A percentile compares a stretch with the other conserved stretches of the same genome.
These are phyloP conservation scores for Aureobasidium zeae DNA, from an alignment of 2,329 filamentous ascomycete genomes.

Conservation along the genomic window DNA sequence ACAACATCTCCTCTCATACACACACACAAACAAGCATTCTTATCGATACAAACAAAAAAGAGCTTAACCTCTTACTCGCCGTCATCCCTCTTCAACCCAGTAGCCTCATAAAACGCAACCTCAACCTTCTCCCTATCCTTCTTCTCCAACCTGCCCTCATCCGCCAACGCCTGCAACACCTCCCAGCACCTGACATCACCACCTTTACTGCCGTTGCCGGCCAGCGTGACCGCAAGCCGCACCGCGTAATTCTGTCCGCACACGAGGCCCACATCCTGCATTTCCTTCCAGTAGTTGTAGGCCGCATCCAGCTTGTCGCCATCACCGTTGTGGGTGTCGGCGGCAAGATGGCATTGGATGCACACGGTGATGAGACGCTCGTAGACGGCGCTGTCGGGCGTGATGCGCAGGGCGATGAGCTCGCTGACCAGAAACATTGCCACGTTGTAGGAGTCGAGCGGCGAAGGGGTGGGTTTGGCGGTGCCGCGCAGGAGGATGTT, in stretches of 20 bases:
- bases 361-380: conserved; percentile 53
- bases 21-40: too few species aligned
- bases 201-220: too few species aligned
- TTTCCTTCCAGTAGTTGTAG: conserved; percentile 27
- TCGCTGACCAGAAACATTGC: conserved; percentile 55
- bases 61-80: neutral
- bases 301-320: conserved; percentile 25
- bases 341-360: too few species aligned
- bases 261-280: conserved; percentile 25
- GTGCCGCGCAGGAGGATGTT: conserved; percentile 42
- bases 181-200: conserved; percentile 29
- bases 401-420: conserved; percentile 47
- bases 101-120: neutral
- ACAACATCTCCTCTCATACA: too few species aligned
- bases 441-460: conserved; percentile 38
- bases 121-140: neutral
- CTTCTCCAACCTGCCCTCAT: conserved; percentile 6
- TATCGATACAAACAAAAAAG: too few species aligned
- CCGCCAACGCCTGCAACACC: conserved; percentile 26
- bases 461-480: conserved; percentile 17
- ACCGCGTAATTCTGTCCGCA: conserved; percentile 19
- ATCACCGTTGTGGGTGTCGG: too few species aligned
- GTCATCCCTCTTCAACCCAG: neutral
- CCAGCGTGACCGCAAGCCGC: conserved; percentile 22
- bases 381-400: conserved; percentile 51